Conservation (phyloP, 768 basidiomycete genomes). For the Pluteus cervinus region DNA sequence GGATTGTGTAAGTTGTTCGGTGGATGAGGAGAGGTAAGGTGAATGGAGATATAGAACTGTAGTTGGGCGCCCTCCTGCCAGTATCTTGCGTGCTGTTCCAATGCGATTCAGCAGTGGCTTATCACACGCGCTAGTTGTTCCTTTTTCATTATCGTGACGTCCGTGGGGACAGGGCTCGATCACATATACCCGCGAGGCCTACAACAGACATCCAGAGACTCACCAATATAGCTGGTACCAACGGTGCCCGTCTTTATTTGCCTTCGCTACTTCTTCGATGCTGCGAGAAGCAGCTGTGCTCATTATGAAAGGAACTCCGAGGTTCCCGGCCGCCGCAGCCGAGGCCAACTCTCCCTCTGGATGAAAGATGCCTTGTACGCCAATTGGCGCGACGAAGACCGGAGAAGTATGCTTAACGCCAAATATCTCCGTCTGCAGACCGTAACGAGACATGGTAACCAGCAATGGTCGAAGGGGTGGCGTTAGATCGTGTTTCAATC, state of each 20-base stretch:
- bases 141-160: too few species aligned
- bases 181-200: too few species aligned
- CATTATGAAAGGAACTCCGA: conserved; percentile 66
- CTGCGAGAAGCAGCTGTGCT: conserved; percentile 69
- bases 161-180: too few species aligned
- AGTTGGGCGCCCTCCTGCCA: too few species aligned
- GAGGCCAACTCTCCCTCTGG: conserved; percentile 66
- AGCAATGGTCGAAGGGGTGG: too few species aligned
- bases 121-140: too few species aligned
- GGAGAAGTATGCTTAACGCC: conserved; percentile 59
- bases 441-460: not conserved
- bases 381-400: conserved; percentile 66
- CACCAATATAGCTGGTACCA: conserved; percentile 87
- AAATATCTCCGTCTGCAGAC: conserved; percentile 58
- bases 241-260: conserved; percentile 59
- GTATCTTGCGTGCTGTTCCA: too few species aligned
- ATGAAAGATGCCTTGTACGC: conserved; percentile 72
- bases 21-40: not conserved
- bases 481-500: too few species aligned
- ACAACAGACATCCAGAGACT: too few species aligned
- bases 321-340: conserved; percentile 55
- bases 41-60: not conserved
- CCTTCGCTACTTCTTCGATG: conserved; percentile 74
- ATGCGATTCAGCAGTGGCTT: too few species aligned
- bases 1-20: not conserved